Percentiles rank a stretch among this genome's conserved stretches.
Conservation (phyloP, 2,329 filamentous ascomycete genomes). For the Fusarium setosum region DNA sequence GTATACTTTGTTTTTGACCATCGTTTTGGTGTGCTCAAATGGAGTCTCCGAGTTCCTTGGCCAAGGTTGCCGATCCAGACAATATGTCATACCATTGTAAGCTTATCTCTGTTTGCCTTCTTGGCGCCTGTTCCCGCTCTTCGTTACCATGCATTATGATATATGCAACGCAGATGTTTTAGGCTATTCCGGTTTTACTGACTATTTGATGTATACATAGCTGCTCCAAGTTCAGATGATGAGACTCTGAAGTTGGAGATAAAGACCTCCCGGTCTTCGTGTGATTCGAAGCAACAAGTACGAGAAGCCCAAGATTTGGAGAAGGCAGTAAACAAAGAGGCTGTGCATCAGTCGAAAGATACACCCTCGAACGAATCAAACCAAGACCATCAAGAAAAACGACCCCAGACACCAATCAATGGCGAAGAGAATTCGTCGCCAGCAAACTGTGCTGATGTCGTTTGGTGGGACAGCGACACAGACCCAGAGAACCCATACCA, state of each 20-base stretch:
- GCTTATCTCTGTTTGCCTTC: neutral
- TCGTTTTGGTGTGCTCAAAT: neutral
- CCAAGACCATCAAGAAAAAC: neutral
- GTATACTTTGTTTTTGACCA: neutral
- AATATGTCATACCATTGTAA: neutral
- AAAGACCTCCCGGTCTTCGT: neutral
- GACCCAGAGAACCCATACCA: conserved; percentile 73
- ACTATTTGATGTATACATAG: neutral
- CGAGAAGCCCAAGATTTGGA: neutral
- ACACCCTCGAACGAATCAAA: neutral
- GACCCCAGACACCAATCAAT: neutral
- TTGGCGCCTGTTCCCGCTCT: neutral
- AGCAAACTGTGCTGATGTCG: conserved; percentile 31
- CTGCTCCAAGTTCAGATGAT: neutral
- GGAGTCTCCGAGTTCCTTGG: neutral
- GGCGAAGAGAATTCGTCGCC: neutral
- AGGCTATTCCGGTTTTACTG: neutral
- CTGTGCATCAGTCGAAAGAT: neutral
- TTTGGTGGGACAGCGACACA: conserved; percentile 70
- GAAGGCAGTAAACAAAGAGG: neutral
- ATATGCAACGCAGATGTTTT: neutral
- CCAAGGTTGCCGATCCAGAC: neutral
- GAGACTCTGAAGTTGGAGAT: neutral
- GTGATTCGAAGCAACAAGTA: neutral
- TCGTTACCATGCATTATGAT: neutral